A percentile compares a stretch with the other conserved stretches of the same genome.
phyloP scores from a whole-genome alignment of 169 alveolate species.

The Eimeria zaria region DNA sequence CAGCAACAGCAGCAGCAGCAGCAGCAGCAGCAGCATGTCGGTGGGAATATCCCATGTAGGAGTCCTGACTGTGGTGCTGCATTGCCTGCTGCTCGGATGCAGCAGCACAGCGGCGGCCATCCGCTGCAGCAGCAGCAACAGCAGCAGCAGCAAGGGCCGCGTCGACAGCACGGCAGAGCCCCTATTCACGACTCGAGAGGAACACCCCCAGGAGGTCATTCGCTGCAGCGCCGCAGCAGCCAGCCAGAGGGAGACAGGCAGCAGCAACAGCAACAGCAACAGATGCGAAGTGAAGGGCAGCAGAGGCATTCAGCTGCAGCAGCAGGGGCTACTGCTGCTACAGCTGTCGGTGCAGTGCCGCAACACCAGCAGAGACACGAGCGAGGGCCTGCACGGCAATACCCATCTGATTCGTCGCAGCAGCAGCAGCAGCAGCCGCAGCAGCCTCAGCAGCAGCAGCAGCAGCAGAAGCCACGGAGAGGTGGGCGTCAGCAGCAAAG shows the following conservation, averaged over 20 bases:
- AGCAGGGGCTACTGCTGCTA: conserved; percentile 5
- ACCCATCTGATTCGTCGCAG: conserved; percentile 8
- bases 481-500: conserved; percentile 51
- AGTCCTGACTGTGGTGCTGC: not conserved
- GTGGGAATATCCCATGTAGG: not conserved
- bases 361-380: conserved; percentile 40
- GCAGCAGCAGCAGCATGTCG: conserved; percentile 14
- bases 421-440: not conserved
- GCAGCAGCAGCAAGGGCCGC: conserved; percentile 29
- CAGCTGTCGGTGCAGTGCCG: not conserved
- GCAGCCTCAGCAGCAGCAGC: conserved; percentile 17
- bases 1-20: conserved; percentile 32
- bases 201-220: conserved; percentile 19
- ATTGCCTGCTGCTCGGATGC: conserved; percentile 13
- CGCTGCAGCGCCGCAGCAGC: conserved; percentile 46
- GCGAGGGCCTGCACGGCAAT: conserved; percentile 25
- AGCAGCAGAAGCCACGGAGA: conserved; percentile 42
- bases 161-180: conserved; percentile 29
- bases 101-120: conserved; percentile 28
- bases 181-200: conserved; percentile 20
- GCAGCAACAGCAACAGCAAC: conserved; percentile 24
- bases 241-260: conserved; percentile 41
- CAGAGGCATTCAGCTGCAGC: conserved; percentile 13
- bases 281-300: conserved; percentile 4
- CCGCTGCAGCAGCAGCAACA: conserved; percentile 51